Base-by-base conservation (phyloP, 2,329 filamentous ascomycete species). In the Botrytis squamosa region DNA sequence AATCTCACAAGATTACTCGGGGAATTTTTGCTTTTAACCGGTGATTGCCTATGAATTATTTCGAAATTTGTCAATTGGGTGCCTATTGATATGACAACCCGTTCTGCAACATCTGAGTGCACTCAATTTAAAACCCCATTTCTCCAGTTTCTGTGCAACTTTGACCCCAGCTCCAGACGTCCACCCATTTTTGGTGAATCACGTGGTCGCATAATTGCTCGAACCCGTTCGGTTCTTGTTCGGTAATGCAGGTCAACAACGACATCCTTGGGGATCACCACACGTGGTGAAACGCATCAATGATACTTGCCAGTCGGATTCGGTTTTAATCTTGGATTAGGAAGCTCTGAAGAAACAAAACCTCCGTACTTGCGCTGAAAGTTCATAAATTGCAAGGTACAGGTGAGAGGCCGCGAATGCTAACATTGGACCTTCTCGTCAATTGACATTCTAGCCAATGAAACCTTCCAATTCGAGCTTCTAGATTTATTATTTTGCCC, bases 1-100 rank as follows among this genome's bases (percentile, higher is more conserved):
- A 79, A 77, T 71, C 76, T 72, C 75, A 78, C 77, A 75, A 73
- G 49, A 70, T 63, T 55, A n/a, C 38, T 60, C 57, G 63, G 65
- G 44, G 14, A 71, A 40, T 1, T 36, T 57, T 40, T 65, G 20
- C 25, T 66, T 66, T 44, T 44, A 20, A 55, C 16, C 3, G 12
- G 20, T 44, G n/a, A 33, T 42, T n/a, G 9, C 25, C 33, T 42
- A 14, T 52, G 33, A n/a, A 65, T 3, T n/a, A 64, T 36, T 29
- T 10, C 33, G 18, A 20, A 20, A 22, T 42, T 33, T 14, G 4
- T 55, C 25, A 33, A 42, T 33, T 42, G 33, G 10, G 4, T 22
- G 3, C 22, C 25, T 52, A 12, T 18, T 16, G 12, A 18, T 29
- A 42, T 57, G 40, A 6, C 7, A 42, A 33, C 22, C 20, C 14